phyloP scores from a whole-genome alignment of 2,329 filamentous ascomycete genomes.

The Leptodontidium sp. region DNA sequence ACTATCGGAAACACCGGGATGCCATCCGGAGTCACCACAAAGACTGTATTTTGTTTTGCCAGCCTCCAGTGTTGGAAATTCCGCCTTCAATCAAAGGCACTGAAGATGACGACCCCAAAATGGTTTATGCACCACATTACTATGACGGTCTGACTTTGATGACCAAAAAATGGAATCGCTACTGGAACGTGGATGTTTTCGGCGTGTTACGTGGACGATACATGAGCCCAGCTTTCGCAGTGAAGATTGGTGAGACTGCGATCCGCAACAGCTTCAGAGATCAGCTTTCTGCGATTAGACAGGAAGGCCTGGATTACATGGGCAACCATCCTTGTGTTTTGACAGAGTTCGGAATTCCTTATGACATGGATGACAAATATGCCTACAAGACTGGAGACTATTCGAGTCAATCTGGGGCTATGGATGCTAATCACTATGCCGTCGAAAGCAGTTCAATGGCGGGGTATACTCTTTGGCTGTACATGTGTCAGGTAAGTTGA shows the following conservation, averaged over 20 bases:
- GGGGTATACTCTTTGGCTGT: slow-evolving; percentile 91
- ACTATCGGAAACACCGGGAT: slow-evolving; percentile 79
- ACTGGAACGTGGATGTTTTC: slow-evolving; percentile 96
- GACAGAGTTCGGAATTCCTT: slow-evolving; percentile 96
- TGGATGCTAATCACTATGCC: slow-evolving; percentile 96
- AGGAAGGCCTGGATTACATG: slow-evolving; percentile 89
- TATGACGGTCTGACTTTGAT: slow-evolving; percentile 97
- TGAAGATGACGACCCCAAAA: slow-evolving; percentile 83
- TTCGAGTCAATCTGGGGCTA: slow-evolving; percentile 86
- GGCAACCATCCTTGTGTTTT: slow-evolving; percentile 89
- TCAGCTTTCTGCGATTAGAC: slow-evolving; percentile 81
- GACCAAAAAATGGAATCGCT: slow-evolving; percentile 98
- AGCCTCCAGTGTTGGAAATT: slow-evolving; percentile 90
- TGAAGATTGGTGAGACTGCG: slow-evolving; percentile 91
- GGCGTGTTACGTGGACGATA: slow-evolving; percentile 91
- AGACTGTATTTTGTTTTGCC: slow-evolving; percentile 86
- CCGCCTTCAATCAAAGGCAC: slow-evolving; percentile 90
- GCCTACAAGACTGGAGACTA: slow-evolving; percentile 97
- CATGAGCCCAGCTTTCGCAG: slow-evolving; percentile 85
- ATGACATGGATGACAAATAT: slow-evolving; percentile 97
- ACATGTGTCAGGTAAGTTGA: slow-evolving; percentile 70
- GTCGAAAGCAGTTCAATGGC: slow-evolving; percentile 85
- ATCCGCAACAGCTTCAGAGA: slow-evolving; percentile 94
- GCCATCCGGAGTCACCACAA: slow-evolving; percentile 79
- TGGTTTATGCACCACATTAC: slow-evolving; percentile 94